Evolutionary conservation across 106 monocot species (phyloP).

Genomic region (Dendrobium huoshanense): DNA sequence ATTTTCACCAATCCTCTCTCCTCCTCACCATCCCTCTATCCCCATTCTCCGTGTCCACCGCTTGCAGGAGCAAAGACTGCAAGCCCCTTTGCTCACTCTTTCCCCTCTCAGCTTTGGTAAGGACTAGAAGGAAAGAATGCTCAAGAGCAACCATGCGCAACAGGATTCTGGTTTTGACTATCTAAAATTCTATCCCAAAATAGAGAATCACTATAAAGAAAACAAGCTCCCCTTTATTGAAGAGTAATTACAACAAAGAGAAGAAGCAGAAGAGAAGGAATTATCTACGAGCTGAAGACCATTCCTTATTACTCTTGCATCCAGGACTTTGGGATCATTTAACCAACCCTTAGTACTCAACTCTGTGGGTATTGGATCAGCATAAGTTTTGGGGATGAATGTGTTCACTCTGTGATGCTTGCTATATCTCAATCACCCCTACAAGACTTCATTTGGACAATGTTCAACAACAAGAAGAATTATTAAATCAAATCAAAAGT

Average conservation of each 20-base stretch:
- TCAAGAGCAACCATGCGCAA: not conserved
- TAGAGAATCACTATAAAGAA: not conserved
- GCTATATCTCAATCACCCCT: not conserved
- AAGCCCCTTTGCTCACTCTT: not conserved
- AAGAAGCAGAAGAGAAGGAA: not conserved
- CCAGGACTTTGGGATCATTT: not conserved
- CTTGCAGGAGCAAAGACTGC: not conserved
- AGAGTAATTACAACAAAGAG: not conserved
- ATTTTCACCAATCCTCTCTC: not conserved
- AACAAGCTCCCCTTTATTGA: not conserved
- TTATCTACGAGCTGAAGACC: not conserved
- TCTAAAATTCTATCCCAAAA: not conserved
- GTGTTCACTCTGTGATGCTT: not conserved
- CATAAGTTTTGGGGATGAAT: not conserved
- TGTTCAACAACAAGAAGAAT: not conserved
- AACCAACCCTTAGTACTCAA: not conserved
- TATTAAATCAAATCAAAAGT: not conserved
- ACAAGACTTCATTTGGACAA: too few relatives aligned
- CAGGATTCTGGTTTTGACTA: not conserved
- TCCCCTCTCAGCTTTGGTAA: not conserved
- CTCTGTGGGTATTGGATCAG: not conserved
- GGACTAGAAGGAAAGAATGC: not conserved
- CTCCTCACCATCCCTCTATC: not conserved
- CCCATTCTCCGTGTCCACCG: not conserved
- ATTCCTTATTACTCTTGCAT: not conserved